Evolutionary conservation across 352 stramenopile genomes (phyloP), one percentile per base, ranked within the genome.

Genomic region (Peronospora belbahrii): DNA sequence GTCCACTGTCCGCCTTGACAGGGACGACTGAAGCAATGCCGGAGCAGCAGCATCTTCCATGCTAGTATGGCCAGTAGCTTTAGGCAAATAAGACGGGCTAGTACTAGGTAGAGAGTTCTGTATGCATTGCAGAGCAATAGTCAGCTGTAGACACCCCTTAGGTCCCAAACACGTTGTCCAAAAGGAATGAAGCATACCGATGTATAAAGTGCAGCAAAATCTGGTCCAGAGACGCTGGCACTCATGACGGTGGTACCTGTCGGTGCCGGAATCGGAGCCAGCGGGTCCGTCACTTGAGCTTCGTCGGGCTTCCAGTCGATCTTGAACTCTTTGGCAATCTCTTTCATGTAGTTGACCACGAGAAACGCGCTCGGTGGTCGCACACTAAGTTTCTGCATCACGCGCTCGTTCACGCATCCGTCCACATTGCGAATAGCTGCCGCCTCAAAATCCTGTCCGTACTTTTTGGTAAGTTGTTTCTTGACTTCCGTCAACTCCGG

Each of bases 261-360:
- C 1, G 94, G 92, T 23, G 90, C 86, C 22, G 81, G 75, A 62
- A 97, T 97, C 7, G 90, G 85, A 24, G 79, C 80, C 4, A 94
- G 56, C 13, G 79, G 78, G 47, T 96, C 79, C 4, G 69, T 53
- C 50, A 95, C 82, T 42, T 70, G 62, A 0, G 61, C 47, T 53
- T 95, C 77, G 11, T 87, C 70, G 3, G 88, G 88, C 22, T 94
- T 88, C 89, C 93, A 98, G 35, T 94, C 63, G n/a, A 98, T 85
- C 9, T 96, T 85, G 59, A 95, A 96, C 55, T 97, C 83, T 48
- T 97, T 95, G 5, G 89, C 88, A 60, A 97, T 97, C 54, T 94
- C 87, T 36, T 97, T 96, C 70, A 98, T 85, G 73, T 98, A 98
- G 17, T 93, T 96, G 20, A 97, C 83, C 14, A 97, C 93, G 6